Conservation (phyloP, 768 basidiomycete species). For the Naganishia kalamii region DNA sequence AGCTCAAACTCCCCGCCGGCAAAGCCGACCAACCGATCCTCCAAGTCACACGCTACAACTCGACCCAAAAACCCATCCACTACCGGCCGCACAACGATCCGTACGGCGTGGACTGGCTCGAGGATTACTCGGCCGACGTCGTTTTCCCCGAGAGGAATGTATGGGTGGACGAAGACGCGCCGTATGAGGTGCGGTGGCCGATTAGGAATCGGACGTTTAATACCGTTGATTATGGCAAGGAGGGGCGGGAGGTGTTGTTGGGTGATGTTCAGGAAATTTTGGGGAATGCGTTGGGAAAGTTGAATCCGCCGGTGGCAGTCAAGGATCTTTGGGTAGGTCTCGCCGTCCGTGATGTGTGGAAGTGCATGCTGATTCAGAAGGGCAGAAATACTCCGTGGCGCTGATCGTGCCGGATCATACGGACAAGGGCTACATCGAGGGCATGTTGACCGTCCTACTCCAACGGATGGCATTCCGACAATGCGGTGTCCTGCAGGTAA, state of each 20-base stretch:
- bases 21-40: slow-evolving; percentile 37
- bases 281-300: slow-evolving; percentile 12
- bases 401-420: slow-evolving; percentile 89
- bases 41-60: slow-evolving; percentile 31
- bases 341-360: too few relatives aligned
- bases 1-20: slow-evolving; percentile 57
- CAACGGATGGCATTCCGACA: slow-evolving; percentile 84
- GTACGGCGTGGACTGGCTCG: slow-evolving; percentile 77
- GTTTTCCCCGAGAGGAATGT: slow-evolving; percentile 28
- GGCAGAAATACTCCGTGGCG: slow-evolving; percentile 74
- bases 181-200: slow-evolving; percentile 75
- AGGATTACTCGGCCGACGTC: slow-evolving; percentile 50
- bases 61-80: slow-evolving; percentile 72
- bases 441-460: slow-evolving; percentile 66
- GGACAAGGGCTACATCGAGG: slow-evolving; percentile 73
- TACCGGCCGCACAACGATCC: slow-evolving; percentile 80
- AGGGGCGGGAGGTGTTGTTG: slow-evolving; percentile 29
- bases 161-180: slow-evolving; percentile 54
- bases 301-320: slow-evolving; percentile 21
- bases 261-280: slow-evolving; percentile 21
- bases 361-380: background rate
- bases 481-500: slow-evolving; percentile 81
- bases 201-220: slow-evolving; percentile 78
- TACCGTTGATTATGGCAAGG: slow-evolving; percentile 57
- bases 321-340: slow-evolving; percentile 33